These are phyloP conservation scores for Aspergillus melleus DNA, from an alignment of 2,329 filamentous ascomycete genomes.

Conservation along the genomic window DNA sequence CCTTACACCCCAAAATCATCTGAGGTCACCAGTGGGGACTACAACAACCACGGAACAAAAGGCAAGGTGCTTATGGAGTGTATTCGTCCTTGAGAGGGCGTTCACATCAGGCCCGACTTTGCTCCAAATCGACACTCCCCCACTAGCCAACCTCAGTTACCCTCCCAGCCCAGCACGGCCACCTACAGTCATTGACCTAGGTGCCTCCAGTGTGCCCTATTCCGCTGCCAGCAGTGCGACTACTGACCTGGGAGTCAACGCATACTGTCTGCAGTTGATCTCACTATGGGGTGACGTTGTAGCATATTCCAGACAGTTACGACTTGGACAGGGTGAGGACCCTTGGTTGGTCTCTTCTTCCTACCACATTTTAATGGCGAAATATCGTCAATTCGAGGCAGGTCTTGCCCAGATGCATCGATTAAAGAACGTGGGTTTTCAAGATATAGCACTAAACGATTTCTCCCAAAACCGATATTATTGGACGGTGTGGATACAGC, in stretches of 20 bases:
- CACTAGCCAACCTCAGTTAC: not conserved
- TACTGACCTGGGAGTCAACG: slow-evolving; percentile 5
- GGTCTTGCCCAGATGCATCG: slow-evolving; percentile 3
- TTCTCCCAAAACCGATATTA: slow-evolving; percentile 1
- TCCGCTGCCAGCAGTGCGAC: not conserved
- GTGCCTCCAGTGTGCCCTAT: not conserved
- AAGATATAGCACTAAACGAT: not conserved
- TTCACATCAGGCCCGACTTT: not conserved
- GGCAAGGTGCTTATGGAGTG: slow-evolving; percentile 6
- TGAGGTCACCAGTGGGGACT: no score
- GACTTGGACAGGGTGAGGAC: not conserved
- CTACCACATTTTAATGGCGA: not conserved
- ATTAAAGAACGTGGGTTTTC: slow-evolving; percentile 4
- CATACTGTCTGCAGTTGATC: slow-evolving; percentile 4
- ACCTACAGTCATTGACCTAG: not conserved
- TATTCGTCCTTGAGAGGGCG: slow-evolving; percentile 9
- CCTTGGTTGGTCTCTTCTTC: slow-evolving; percentile 8
- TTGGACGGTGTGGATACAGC: slow-evolving; percentile 5
- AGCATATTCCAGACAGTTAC: not conserved
- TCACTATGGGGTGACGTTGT: slow-evolving; percentile 4
- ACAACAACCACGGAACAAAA: not conserved
- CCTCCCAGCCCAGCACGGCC: slow-evolving; percentile 4
- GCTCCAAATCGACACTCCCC: not conserved
- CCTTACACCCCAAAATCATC: not conserved
- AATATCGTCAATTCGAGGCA: slow-evolving; percentile 4